Percentiles rank a stretch among this genome's conserved stretches.
phyloP scores from a whole-genome alignment of 2,329 filamentous ascomycete genomes.

The Fusarium phyllophilum region DNA sequence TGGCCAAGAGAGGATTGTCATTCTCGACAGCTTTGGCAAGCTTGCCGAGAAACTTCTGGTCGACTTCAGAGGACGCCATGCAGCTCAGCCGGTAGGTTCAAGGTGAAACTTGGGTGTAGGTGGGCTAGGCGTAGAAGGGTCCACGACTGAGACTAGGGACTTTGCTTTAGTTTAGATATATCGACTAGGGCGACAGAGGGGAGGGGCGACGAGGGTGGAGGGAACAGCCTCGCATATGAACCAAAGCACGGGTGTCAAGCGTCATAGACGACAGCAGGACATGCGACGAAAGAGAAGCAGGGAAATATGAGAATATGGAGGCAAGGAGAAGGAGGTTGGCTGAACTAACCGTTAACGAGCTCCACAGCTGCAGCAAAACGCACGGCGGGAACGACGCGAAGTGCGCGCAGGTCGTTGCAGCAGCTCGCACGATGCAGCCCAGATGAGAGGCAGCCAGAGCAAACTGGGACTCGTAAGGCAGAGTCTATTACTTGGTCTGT shows the following conservation, averaged over 20 bases:
- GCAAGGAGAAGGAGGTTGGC: constrained; percentile 41
- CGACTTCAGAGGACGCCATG: constrained; percentile 97
- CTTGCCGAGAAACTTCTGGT: constrained; percentile 94
- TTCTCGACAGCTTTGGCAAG: constrained; percentile 83
- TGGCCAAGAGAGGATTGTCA: constrained; percentile 81
- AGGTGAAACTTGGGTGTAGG: constrained; percentile 13
- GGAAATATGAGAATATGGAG: constrained; percentile 35
- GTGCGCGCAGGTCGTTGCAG: constrained; percentile 33
- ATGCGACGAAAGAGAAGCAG: constrained; percentile 38
- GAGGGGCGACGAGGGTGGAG: constrained; percentile 29
- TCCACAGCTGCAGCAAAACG: constrained; percentile 42
- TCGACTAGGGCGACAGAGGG: constrained; percentile 35
- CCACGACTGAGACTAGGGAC: constrained; percentile 34
- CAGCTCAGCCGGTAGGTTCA: constrained; percentile 36
- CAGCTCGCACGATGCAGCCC: constrained; percentile 43
- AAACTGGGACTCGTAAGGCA: constrained; percentile 23
- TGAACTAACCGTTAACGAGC: constrained; percentile 40
- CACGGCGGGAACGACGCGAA: constrained; percentile 38
- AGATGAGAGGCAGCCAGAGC: constrained; percentile 41
- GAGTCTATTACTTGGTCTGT: constrained; percentile 23
- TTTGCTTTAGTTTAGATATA: constrained; percentile 35
- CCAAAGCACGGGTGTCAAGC: constrained; percentile 41
- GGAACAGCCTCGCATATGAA: constrained; percentile 46
- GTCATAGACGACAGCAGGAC: constrained; percentile 25
- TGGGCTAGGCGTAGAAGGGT: constrained; percentile 30